Base-by-base conservation (phyloP, 164 flowering plant species). In the Aristolochia fimbriata region DNA sequence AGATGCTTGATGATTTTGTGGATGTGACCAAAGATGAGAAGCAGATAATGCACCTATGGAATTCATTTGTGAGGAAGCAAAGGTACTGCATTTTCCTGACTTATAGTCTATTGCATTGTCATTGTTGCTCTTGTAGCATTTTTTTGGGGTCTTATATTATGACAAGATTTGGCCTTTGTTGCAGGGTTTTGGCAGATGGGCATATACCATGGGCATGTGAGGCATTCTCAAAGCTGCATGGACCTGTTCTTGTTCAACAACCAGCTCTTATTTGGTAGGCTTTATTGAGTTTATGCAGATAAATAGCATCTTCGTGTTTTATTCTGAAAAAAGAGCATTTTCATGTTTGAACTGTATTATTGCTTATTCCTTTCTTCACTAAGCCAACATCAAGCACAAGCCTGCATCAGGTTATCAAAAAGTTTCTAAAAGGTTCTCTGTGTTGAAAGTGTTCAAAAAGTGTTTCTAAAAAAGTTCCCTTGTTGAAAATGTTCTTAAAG, bases 1-100 rank as follows among this genome's bases (percentile, higher is more conserved):
- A 93, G 99, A 82, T 93, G 97, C 97, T 93, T 70, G 99, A 93
- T 78, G 99, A 93, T 74, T 93, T 93, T 76, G 91, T 93, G 60
- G 99, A 93, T 75, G 99, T 90, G 37, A 82, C 83, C 67, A 86
- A 81, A 67, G 95, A 85, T 70, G 97, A 93, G 68, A 93, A 93
- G 72, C 83, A 78, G 63, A 80, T 88, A 49, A 93, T 93, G 99
- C 97, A 88, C 82, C 92, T 93, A 13, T 93, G 99, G 99, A 93
- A 93, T 73, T 90, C 99, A 25, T 90, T 93, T 80, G 91, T 93
- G 57, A 74, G 99, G 66, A 93, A 90, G 73, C 98, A 93, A 61
- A 78, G 87, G 98, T 92, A 69, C 22, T 27, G 21, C 45, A 17
- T 56, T 25, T 4, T 7, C 43, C 4, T 6, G 4, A 7, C 9